Percentiles rank a stretch among this genome's conserved stretches.
Evolutionary conservation across 169 alveolate genomes (phyloP).

Genomic region (Plasmodium falciparum): DNA sequence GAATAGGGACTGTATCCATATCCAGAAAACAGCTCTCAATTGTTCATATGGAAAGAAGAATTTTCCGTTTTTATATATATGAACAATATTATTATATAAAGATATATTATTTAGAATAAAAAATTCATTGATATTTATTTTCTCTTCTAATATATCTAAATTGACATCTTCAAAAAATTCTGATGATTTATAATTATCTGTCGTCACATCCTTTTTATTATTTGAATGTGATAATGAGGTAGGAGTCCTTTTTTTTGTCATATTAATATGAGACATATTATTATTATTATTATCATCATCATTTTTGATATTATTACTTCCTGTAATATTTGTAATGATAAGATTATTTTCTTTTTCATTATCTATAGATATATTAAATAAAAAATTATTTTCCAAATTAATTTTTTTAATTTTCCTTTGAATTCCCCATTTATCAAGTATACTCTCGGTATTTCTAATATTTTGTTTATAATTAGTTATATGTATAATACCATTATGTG

Average conservation of each 20-base stretch:
- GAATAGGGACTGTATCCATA: conserved; percentile 72
- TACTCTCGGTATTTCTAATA: background rate
- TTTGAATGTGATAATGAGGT: background rate
- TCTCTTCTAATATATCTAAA: conserved; percentile 38
- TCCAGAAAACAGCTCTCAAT: conserved; percentile 65
- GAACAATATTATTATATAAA: conserved; percentile 43
- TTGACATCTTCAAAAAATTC: conserved; percentile 23
- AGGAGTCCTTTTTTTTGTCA: background rate
- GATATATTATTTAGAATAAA: conserved; percentile 18
- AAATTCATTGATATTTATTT: conserved; percentile 46
- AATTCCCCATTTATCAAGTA: background rate
- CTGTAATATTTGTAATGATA: background rate
- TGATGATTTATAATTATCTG: background rate
- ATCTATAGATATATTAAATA: conserved; percentile 44
- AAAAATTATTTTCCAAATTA: conserved; percentile 29
- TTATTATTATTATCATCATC: background rate
- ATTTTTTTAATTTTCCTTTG: conserved; percentile 19
- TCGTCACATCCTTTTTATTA: too few species aligned
- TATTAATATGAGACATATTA: background rate
- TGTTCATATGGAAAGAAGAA: conserved; percentile 41
- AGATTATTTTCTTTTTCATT: conserved; percentile 14
- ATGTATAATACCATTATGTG: conserved; percentile 35
- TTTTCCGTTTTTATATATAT: conserved; percentile 42
- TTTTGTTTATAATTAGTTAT: background rate
- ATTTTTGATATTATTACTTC: background rate